These are phyloP conservation scores for Geranium incanum DNA, from an alignment of 441 rosid species.

Conservation along the genomic window DNA sequence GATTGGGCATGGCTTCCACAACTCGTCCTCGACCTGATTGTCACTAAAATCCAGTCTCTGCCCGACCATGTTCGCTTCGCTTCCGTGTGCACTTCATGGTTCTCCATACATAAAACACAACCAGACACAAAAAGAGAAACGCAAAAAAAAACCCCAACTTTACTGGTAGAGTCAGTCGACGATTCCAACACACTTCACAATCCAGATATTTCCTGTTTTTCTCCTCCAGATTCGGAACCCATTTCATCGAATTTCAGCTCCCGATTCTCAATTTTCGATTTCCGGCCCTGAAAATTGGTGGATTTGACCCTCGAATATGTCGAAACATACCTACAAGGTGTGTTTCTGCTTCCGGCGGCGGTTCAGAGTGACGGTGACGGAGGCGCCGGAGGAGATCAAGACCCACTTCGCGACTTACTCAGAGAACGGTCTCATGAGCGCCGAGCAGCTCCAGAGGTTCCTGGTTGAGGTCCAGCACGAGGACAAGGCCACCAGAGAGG, in stretches of 20 bases:
- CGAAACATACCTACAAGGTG: conserved; percentile 70
- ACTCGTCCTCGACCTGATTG: too few relatives aligned
- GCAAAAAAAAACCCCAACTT: neutral
- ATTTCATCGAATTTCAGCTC: too few relatives aligned
- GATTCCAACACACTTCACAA: neutral
- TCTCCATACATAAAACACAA: too few relatives aligned
- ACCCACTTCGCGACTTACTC: conserved; percentile 47
- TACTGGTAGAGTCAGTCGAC: neutral
- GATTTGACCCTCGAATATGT: conserved; percentile 29
- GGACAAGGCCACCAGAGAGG: conserved; percentile 49
- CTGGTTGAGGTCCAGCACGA: conserved; percentile 56
- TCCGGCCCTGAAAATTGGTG: too few relatives aligned
- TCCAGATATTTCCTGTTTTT: neutral
- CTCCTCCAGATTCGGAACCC: neutral
- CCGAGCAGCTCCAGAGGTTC: conserved; percentile 55
- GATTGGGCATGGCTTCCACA: too few relatives aligned
- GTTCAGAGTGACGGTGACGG: conserved; percentile 46
- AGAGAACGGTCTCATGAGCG: conserved; percentile 54
- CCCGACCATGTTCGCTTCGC: too few relatives aligned
- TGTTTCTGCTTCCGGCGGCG: conserved; percentile 71
- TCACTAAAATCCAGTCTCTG: too few relatives aligned
- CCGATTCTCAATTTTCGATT: too few relatives aligned
- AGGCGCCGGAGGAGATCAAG: conserved; percentile 68
- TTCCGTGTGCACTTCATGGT: too few relatives aligned
- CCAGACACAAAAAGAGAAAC: too few relatives aligned